Conservation (phyloP, 208 protist species). For the Wallacemonas sp. region DNA sequence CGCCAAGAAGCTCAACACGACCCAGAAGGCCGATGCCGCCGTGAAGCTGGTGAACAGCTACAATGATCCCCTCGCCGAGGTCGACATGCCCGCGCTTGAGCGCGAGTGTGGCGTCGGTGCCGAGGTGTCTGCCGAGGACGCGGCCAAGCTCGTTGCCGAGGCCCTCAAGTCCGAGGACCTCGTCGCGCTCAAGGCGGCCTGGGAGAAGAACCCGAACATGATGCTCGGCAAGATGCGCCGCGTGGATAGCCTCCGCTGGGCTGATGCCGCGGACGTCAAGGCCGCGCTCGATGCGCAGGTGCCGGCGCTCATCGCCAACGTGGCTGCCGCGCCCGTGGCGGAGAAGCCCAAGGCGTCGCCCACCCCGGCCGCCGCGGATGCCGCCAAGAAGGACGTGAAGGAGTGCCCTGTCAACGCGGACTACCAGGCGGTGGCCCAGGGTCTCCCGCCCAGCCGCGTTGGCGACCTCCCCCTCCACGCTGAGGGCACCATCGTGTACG, state of each 20-base stretch:
- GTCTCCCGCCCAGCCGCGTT: constrained; percentile 44
- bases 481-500: constrained; percentile 67
- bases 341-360: constrained; percentile 9
- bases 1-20: constrained; percentile 64
- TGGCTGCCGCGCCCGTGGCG: constrained; percentile 16
- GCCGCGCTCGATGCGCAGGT: constrained; percentile 62
- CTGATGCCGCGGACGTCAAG: constrained; percentile 67
- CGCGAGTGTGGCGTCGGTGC: constrained; percentile 81
- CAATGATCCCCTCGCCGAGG: constrained; percentile 20
- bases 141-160: constrained; percentile 40
- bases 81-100: constrained; percentile 55
- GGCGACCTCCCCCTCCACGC: constrained; percentile 48
- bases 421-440: constrained; percentile 48
- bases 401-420: constrained; percentile 57
- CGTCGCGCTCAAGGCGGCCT: constrained; percentile 54
- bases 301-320: constrained; percentile 58
- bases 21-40: constrained; percentile 87
- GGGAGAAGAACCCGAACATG: constrained; percentile 85
- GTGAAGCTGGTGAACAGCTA: constrained; percentile 74
- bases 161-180: constrained; percentile 60
- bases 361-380: neutral
- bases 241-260: constrained; percentile 72
- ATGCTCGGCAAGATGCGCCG: constrained; percentile 84
- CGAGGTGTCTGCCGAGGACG: constrained; percentile 52
- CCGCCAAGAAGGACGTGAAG: constrained; percentile 39